Evolutionary conservation across 352 stramenopile species (phyloP).

Genomic region (Phytopythium kandeliae): DNA sequence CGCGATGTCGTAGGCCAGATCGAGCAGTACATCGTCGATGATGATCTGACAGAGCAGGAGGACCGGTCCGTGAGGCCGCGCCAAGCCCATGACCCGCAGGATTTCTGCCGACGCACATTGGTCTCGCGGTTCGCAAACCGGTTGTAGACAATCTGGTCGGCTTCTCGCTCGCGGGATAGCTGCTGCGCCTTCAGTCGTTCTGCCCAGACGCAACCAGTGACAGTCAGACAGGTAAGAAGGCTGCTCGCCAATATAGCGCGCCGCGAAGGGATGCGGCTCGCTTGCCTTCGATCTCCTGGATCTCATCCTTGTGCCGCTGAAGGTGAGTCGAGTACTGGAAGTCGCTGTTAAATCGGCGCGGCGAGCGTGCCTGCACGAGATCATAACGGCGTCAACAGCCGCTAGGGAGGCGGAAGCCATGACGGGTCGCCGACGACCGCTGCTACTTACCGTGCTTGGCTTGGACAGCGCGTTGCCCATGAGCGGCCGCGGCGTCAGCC

Average conservation of each 20-base stretch:
- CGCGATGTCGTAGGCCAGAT: slow-evolving; percentile 51
- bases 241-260: no score
- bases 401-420: no score
- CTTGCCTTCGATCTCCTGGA: slow-evolving; percentile 40
- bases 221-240: background rate
- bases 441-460: background rate
- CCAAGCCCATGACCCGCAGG: no score
- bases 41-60: slow-evolving; percentile 25
- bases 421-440: no score
- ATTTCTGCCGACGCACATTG: slow-evolving; percentile 38
- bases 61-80: background rate
- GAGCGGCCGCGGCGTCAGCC: background rate
- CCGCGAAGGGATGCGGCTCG: no score
- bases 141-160: slow-evolving; percentile 39
- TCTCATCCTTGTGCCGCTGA: slow-evolving; percentile 30
- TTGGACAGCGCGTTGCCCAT: slow-evolving; percentile 8
- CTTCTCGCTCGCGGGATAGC: slow-evolving; percentile 22
- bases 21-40: slow-evolving; percentile 50
- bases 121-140: slow-evolving; percentile 33
- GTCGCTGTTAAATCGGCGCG: slow-evolving; percentile 1
- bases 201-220: slow-evolving; percentile 5
- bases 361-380: background rate
- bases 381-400: no score
- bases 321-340: slow-evolving; percentile 8
- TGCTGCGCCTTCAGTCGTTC: slow-evolving; percentile 33